A percentile compares a stretch with the other conserved stretches of the same genome.
Evolutionary conservation across 371 early-diverging fungal species (phyloP).

Genomic region (Batkoa obscura): DNA sequence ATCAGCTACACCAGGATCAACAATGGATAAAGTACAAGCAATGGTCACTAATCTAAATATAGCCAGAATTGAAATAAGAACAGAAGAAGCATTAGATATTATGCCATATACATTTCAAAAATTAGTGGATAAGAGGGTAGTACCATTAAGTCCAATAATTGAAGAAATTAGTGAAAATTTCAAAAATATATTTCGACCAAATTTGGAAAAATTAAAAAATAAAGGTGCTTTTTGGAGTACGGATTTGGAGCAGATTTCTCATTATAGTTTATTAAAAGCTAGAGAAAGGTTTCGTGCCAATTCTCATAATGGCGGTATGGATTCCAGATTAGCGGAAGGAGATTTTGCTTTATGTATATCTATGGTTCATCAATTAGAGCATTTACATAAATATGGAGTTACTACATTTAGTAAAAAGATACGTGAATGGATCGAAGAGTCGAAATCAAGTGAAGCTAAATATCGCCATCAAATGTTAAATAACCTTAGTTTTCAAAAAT

Average conservation of each 20-base stretch:
- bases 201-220: constrained; percentile 22
- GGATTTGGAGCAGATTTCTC: constrained; percentile 19
- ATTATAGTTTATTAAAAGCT: constrained; percentile 22
- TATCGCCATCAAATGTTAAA: constrained; percentile 7
- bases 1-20: constrained; percentile 77
- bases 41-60: constrained; percentile 61
- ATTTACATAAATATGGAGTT: background rate
- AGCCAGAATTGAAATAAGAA: constrained; percentile 58
- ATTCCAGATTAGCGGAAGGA: background rate
- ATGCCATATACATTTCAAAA: constrained; percentile 49
- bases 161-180: constrained; percentile 21
- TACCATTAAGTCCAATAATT: constrained; percentile 37
- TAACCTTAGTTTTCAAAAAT: constrained; percentile 13
- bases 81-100: constrained; percentile 79
- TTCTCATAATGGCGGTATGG: constrained; percentile 11
- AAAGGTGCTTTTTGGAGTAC: constrained; percentile 18
- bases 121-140: constrained; percentile 33
- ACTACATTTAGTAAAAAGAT: background rate
- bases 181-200: constrained; percentile 15
- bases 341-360: background rate
- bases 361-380: background rate
- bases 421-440: background rate
- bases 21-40: constrained; percentile 49
- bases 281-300: constrained; percentile 17
- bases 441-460: background rate